Evolutionary conservation across 2,329 filamentous ascomycete genomes (phyloP), one percentile per base, ranked within the genome.

Genomic region (Teratosphaeria nubilosa): DNA sequence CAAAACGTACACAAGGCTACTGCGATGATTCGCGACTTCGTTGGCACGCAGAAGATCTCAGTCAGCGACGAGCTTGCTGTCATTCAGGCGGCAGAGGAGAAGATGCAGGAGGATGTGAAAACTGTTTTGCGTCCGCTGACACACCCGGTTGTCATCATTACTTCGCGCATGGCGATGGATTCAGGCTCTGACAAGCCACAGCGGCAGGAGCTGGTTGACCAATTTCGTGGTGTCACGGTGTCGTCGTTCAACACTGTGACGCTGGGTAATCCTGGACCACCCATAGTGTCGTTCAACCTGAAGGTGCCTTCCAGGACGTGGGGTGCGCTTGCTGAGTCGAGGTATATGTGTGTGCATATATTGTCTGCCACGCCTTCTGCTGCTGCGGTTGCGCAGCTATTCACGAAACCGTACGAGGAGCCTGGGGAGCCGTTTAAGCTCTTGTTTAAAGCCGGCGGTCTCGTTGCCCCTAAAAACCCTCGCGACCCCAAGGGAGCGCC

Each of bases 231-330:
- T 50, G 81, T 83, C 64, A 84, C 82, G 9, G 79, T 86, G 32
- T 86, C 83, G 2, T 85, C 82, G 1, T 80, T 86, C 69, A 83
- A 73, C 60, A 82, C 82, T 3, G 80, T 86, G 14, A 78, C 81
- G 0, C 71, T 86, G 2, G 66, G 74, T 31, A 83, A 83, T 1
- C 62, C 68, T 1, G 41, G 41, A 10, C 41, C 41, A 22, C 81
- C 83, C 0, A 74, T 82, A n/a, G 74, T 86, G 27, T 82, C 81
- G 0, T 86, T 86, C 75, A 86, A 86, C 61, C 75, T 86, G 58
- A 78, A 78, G 55, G 64, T 76, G 1, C 80, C 81, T 1, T 85
- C 82, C 0, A 74, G 78, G 41, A 84, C 82, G 0, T 76, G 82
- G 53, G 74, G 77, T 56, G 80, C 80, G 6, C 79, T 86, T 9